Percentiles rank a stretch among this genome's conserved stretches.
phyloP scores from a whole-genome alignment of 768 basidiomycete genomes.

The Serendipita sp. region DNA sequence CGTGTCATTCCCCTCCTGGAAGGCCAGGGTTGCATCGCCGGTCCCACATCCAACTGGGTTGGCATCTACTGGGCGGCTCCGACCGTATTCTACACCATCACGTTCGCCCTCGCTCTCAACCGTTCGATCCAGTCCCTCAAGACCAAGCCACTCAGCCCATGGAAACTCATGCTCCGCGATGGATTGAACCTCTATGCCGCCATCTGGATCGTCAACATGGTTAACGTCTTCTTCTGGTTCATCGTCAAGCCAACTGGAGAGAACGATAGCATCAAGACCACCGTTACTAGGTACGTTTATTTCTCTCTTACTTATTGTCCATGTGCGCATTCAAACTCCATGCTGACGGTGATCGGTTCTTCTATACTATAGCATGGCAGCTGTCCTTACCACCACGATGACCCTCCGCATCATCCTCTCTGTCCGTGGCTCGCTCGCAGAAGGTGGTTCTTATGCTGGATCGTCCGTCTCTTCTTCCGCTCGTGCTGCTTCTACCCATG shows the following conservation, averaged over 20 bases:
- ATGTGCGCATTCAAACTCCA: neutral
- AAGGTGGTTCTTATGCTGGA: conserved; percentile 51
- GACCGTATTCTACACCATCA: conserved; percentile 51
- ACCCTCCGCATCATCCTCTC: conserved; percentile 71
- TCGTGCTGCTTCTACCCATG: conserved; percentile 30
- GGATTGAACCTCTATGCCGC: conserved; percentile 74
- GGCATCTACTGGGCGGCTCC: conserved; percentile 74
- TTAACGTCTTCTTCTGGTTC: conserved; percentile 80
- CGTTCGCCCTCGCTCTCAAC: conserved; percentile 44
- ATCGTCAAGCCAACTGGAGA: conserved; percentile 48
- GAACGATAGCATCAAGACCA: conserved; percentile 59
- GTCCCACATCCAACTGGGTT: conserved; percentile 65
- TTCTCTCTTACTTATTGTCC: neutral
- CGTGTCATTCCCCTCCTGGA: conserved; percentile 18
- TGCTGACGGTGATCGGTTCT: neutral
- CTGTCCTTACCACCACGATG: conserved; percentile 78
- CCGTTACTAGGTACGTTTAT: conserved; percentile 41
- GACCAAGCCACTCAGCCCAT: conserved; percentile 41
- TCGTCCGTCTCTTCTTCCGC: conserved; percentile 27
- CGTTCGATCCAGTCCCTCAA: conserved; percentile 44
- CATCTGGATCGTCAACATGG: conserved; percentile 63
- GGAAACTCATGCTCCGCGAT: conserved; percentile 85
- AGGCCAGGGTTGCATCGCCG: conserved; percentile 81
- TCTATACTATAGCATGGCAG: conserved; percentile 44
- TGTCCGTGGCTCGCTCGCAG: conserved; percentile 56